Evolutionary conservation across 2,329 filamentous ascomycete species (phyloP).

Genomic region (Scytalidium sp.): DNA sequence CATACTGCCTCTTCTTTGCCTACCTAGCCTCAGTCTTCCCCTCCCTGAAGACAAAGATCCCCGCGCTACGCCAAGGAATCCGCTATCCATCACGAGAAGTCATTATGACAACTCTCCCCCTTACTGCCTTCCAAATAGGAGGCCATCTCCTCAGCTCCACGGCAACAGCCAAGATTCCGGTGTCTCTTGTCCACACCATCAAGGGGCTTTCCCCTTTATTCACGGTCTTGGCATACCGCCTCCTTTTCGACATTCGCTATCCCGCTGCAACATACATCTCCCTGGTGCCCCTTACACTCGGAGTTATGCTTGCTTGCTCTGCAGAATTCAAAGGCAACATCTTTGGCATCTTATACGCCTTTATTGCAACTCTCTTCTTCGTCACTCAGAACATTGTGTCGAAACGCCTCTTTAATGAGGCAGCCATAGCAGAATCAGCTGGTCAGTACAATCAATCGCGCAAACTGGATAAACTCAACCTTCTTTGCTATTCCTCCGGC

Average conservation of each 20-base stretch:
- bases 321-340: conserved; percentile 87
- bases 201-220: conserved; percentile 96
- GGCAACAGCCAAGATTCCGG: conserved; percentile 90
- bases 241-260: conserved; percentile 87
- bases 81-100: conserved; percentile 77
- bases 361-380: conserved; percentile 89
- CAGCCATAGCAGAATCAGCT: conserved; percentile 78
- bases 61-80: conserved; percentile 81
- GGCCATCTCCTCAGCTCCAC: conserved; percentile 93
- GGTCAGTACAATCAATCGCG: conserved; percentile 57
- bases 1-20: conserved; percentile 79
- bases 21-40: conserved; percentile 74
- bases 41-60: conserved; percentile 64
- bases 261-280: conserved; percentile 84
- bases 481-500: conserved; percentile 95
- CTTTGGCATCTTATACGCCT: conserved; percentile 83
- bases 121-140: conserved; percentile 88
- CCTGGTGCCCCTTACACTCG: conserved; percentile 83
- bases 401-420: conserved; percentile 96
- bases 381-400: conserved; percentile 99
- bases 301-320: conserved; percentile 96
- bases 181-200: conserved; percentile 96
- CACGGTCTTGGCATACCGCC: conserved; percentile 87
- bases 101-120: conserved; percentile 81
- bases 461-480: conserved; percentile 94